Conservation (phyloP, 306 rosid genomes). For the Malus fusca region DNA sequence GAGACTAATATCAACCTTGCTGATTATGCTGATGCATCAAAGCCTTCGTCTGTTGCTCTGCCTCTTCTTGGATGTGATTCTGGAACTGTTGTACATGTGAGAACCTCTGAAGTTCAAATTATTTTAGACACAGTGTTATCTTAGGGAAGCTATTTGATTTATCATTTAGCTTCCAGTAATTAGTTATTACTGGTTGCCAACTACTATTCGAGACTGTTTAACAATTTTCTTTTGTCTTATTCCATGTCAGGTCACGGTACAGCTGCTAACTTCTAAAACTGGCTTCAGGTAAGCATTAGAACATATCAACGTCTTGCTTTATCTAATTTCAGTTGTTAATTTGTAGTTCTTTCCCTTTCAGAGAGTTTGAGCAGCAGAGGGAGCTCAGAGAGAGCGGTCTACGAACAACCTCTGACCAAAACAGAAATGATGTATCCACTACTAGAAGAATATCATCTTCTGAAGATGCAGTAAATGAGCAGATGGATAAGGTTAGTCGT, state of each 20-base stretch:
- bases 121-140: constrained; percentile 9
- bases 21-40: constrained; percentile 86
- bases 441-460: constrained; percentile 55
- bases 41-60: constrained; percentile 66
- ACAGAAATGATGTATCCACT: constrained; percentile 51
- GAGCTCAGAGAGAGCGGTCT: constrained; percentile 94
- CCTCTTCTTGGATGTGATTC: constrained; percentile 80
- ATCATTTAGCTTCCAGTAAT: constrained; percentile 7
- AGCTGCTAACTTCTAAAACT: constrained; percentile 98
- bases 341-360: constrained; percentile 37
- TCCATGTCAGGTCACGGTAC: constrained; percentile 85
- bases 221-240: constrained; percentile 15
- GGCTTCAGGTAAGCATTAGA: constrained; percentile 76
- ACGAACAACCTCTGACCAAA: constrained; percentile 67
- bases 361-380: constrained; percentile 99
- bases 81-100: constrained; percentile 80
- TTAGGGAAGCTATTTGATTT: neutral
- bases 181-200: constrained; percentile 8
- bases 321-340: constrained; percentile 24
- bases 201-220: neutral
- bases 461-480: constrained; percentile 58
- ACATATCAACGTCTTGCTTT: constrained; percentile 24
- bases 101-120: constrained; percentile 27
- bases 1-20: constrained; percentile 82
- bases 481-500: constrained; percentile 53